A percentile compares a stretch with the other conserved stretches of the same genome.
phyloP scores from a whole-genome alignment of 2,329 filamentous ascomycete species.

The Sclerotinia spermophila region DNA sequence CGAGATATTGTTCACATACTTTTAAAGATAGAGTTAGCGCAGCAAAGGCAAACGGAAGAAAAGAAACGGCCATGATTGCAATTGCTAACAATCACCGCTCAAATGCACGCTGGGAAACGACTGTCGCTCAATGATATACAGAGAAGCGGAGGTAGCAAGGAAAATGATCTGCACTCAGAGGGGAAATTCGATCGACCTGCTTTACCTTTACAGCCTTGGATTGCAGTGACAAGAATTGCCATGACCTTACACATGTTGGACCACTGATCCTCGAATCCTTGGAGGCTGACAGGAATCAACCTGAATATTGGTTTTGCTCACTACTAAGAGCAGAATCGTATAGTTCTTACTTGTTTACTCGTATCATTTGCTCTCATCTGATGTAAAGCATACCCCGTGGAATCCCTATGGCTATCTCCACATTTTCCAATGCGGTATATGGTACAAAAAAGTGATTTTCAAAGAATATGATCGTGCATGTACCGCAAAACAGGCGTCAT shows the following conservation, averaged over 20 bases:
- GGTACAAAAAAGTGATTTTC: conserved; percentile 7
- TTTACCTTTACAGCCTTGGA: conserved; percentile 2
- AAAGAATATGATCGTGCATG: conserved; percentile 1
- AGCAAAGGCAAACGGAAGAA: not conserved
- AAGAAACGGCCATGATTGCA: conserved; percentile 8
- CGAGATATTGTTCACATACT: conserved; percentile 6
- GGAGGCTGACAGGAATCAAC: conserved; percentile 10
- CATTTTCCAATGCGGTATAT: not conserved
- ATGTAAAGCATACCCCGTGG: not conserved
- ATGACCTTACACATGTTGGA: not conserved
- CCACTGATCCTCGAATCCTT: conserved; percentile 12
- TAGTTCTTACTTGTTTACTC: conserved; percentile 1
- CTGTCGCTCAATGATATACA: conserved; percentile 12
- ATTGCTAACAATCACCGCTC: not conserved
- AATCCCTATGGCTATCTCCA: not conserved
- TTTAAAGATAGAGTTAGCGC: not conserved
- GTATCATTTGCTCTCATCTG: not conserved
- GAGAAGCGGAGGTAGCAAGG: not conserved
- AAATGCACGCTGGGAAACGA: not conserved
- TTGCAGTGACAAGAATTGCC: conserved; percentile 5
- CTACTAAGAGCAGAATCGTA: not conserved
- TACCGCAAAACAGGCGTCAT: not conserved
- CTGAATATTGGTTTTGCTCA: not conserved
- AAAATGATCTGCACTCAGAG: not conserved
- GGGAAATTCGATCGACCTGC: not conserved